phyloP scores from a whole-genome alignment of 2,329 filamentous ascomycete species.

The Dichotomopilus funicola region DNA sequence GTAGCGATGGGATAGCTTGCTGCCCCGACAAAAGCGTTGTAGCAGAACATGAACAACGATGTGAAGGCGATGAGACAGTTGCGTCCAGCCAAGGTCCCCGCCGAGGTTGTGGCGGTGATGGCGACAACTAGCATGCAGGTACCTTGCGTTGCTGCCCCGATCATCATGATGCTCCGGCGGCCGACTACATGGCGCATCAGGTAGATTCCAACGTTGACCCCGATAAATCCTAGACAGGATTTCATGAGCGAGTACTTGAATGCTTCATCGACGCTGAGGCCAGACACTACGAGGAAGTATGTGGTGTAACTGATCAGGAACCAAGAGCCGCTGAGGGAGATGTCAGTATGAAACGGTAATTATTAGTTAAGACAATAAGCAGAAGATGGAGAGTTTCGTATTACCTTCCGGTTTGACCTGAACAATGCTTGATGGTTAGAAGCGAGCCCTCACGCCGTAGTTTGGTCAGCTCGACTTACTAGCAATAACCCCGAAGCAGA shows the following conservation, averaged over 20 bases:
- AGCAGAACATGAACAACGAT: conserved; percentile 31
- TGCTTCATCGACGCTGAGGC: conserved; percentile 34
- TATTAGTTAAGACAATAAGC: neutral
- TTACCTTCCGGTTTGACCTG: conserved; percentile 11
- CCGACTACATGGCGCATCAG: conserved; percentile 42
- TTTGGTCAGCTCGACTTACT: conserved; percentile 13
- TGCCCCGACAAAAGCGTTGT: conserved; percentile 35
- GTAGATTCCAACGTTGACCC: conserved; percentile 43
- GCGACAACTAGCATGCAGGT: conserved; percentile 40
- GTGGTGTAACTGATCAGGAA: conserved; percentile 46
- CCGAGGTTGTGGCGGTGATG: conserved; percentile 27
- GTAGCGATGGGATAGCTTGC: conserved; percentile 37
- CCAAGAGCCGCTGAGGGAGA: conserved; percentile 35
- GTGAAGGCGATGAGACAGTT: conserved; percentile 33
- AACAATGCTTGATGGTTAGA: neutral
- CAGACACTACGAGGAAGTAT: conserved; percentile 41
- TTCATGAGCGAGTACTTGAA: conserved; percentile 46
- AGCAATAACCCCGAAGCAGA: conserved; percentile 43
- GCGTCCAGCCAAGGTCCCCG: conserved; percentile 26
- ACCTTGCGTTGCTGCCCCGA: conserved; percentile 38
- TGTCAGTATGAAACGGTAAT: neutral
- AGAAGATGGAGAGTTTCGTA: neutral
- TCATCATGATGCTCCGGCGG: conserved; percentile 41
- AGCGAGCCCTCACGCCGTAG: neutral
- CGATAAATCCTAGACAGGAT: conserved; percentile 42